Conservation (phyloP, 208 protist genomes). For the Leishmania major region DNA sequence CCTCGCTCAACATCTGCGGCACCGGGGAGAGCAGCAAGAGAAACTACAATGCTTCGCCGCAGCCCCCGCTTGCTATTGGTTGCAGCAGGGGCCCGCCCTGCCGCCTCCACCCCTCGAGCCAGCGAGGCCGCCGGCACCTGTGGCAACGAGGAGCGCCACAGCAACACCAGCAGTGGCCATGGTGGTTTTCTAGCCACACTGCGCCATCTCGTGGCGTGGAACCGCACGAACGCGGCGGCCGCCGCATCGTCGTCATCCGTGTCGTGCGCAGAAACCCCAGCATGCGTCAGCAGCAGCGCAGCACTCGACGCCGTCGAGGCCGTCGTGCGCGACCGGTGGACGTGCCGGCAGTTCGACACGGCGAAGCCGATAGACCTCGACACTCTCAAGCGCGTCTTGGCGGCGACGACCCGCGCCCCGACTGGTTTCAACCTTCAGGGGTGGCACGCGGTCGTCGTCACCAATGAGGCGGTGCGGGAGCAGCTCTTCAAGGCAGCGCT, state of each 20-base stretch:
- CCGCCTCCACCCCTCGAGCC: neutral
- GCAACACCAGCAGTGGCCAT: neutral
- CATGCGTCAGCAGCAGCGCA: neutral
- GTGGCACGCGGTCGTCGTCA: slow-evolving; percentile 86
- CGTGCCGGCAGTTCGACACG: slow-evolving; percentile 64
- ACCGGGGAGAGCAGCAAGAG: neutral
- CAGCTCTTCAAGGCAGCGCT: slow-evolving; percentile 61
- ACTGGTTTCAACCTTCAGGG: slow-evolving; percentile 87
- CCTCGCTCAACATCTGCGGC: neutral
- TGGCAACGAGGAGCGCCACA: neutral
- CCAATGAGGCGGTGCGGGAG: slow-evolving; percentile 35
- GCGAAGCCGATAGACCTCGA: slow-evolving; percentile 37
- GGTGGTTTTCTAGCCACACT: slow-evolving; percentile 27
- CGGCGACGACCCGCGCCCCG: slow-evolving; percentile 57
- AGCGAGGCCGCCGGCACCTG: neutral
- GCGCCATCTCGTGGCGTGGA: slow-evolving; percentile 44
- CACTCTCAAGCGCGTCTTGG: slow-evolving; percentile 53
- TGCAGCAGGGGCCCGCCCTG: neutral
- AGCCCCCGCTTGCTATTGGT: neutral
- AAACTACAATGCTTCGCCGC: neutral
- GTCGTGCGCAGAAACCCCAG: neutral
- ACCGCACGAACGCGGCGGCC: slow-evolving; percentile 37
- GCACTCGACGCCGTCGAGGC: slow-evolving; percentile 29
- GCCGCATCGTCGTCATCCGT: neutral
- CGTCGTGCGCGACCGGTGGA: slow-evolving; percentile 45